Percentiles rank a stretch among this genome's conserved stretches.
These are phyloP conservation scores for Hanseniaspora occidentalis DNA, from an alignment of 805 yeast genomes.

Conservation along the genomic window DNA sequence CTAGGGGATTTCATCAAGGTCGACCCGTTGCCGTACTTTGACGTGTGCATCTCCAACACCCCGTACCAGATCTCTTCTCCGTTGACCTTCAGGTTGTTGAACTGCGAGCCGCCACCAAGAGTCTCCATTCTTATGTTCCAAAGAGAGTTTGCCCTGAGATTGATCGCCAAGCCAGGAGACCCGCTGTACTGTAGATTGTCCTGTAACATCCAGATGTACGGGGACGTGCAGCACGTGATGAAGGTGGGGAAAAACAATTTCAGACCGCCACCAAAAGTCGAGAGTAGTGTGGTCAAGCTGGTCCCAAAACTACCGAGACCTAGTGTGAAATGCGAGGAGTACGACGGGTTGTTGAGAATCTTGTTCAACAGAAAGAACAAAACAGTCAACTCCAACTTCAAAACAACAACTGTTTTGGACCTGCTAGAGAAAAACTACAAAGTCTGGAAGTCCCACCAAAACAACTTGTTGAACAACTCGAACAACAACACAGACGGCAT, in stretches of 20 bases:
- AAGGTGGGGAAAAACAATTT: constrained; percentile 95
- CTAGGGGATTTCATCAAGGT: constrained; percentile 95
- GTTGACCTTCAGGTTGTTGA: constrained; percentile 79
- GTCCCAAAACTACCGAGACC: constrained; percentile 92
- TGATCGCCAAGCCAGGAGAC: constrained; percentile 96
- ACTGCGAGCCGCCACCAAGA: constrained; percentile 84
- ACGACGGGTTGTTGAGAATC: constrained; percentile 92
- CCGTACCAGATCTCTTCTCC: constrained; percentile 98
- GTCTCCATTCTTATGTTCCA: constrained; percentile 95
- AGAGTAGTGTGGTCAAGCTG: constrained; percentile 87
- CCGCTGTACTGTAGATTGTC: constrained; percentile 81
- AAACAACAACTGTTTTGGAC: constrained; percentile 63
- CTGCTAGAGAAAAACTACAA: constrained; percentile 82
- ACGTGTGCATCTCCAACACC: constrained; percentile 91
- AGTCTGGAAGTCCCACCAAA: constrained; percentile 48
- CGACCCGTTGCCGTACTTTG: constrained; percentile 78
- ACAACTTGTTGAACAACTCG: no score
- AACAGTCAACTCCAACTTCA: constrained; percentile 87
- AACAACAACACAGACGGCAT: constrained; percentile 23
- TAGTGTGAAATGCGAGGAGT: constrained; percentile 83
- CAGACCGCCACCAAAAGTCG: constrained; percentile 98
- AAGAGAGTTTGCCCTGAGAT: constrained; percentile 88
- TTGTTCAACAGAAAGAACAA: constrained; percentile 89
- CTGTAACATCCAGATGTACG: constrained; percentile 99
- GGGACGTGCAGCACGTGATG: constrained; percentile 97